Percentiles rank a stretch among this genome's conserved stretches.
phyloP scores from a whole-genome alignment of 805 yeast species.

The Yarrowia phangngaensis region DNA sequence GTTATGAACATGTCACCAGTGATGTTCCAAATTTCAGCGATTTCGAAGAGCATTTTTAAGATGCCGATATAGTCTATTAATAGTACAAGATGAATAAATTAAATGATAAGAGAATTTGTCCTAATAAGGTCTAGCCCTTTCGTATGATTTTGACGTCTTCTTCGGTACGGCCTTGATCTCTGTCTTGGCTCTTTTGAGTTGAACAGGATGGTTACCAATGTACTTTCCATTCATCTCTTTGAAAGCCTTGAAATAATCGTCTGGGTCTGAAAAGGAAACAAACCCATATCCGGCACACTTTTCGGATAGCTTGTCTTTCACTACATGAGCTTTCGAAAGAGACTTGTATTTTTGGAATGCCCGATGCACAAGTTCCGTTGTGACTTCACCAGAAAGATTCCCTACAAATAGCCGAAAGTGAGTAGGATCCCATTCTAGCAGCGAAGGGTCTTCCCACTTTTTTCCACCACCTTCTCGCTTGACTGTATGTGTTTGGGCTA shows the following conservation, averaged over 20 bases:
- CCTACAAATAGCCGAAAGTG: slow-evolving; percentile 75
- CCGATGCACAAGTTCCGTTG: slow-evolving; percentile 50
- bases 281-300: slow-evolving; percentile 69
- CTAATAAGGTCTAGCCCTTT: slow-evolving; percentile 12
- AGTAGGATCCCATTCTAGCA: slow-evolving; percentile 62
- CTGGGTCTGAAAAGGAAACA: slow-evolving; percentile 60
- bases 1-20: slow-evolving; percentile 14
- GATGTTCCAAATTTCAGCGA: slow-evolving; percentile 8
- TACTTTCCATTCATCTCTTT: slow-evolving; percentile 74
- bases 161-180: slow-evolving; percentile 29
- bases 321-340: slow-evolving; percentile 57
- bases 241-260: slow-evolving; percentile 66
- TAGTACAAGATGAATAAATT: neutral
- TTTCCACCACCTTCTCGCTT: slow-evolving; percentile 47
- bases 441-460: slow-evolving; percentile 47
- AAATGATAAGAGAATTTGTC: neutral
- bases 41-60: slow-evolving; percentile 18
- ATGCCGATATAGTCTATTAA: neutral
- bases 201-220: slow-evolving; percentile 70
- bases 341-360: slow-evolving; percentile 55
- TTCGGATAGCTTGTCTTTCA: slow-evolving; percentile 44
- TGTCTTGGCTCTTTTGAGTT: slow-evolving; percentile 55
- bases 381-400: slow-evolving; percentile 64
- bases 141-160: slow-evolving; percentile 6
- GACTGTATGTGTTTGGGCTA: slow-evolving; percentile 38